These are phyloP conservation scores for Pichia membranifaciens DNA, from an alignment of 805 yeast species.

Conservation along the genomic window DNA sequence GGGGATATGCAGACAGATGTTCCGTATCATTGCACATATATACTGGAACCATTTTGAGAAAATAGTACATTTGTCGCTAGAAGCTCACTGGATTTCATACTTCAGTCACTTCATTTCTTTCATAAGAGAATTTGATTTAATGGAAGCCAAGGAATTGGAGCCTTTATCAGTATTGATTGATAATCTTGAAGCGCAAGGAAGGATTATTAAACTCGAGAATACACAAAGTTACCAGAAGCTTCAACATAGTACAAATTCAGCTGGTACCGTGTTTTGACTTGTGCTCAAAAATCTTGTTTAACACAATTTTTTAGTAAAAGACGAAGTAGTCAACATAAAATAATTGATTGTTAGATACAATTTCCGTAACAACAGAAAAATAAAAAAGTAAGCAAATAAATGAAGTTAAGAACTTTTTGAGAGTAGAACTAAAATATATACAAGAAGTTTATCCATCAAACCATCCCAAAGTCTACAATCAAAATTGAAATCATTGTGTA, in stretches of 20 bases:
- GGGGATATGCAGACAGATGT: conserved; percentile 86
- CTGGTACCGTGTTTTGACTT: not conserved
- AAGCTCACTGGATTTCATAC: conserved; percentile 97
- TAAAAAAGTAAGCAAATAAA: too few relatives aligned
- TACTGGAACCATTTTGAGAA: conserved; percentile 94
- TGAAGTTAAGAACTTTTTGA: not conserved
- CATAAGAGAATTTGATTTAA: conserved; percentile 72
- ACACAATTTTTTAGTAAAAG: too few relatives aligned
- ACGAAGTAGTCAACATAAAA: too few relatives aligned
- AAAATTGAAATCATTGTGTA: not conserved
- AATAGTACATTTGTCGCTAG: conserved; percentile 83
- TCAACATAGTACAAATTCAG: not conserved
- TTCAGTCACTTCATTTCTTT: conserved; percentile 92
- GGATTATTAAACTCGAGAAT: conserved; percentile 38
- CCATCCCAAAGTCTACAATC: conserved; percentile 5
- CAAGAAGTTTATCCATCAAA: conserved; percentile 3
- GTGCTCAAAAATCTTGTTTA: not conserved
- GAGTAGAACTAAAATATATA: conserved; percentile 2
- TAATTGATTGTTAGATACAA: too few relatives aligned
- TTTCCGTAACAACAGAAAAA: too few relatives aligned
- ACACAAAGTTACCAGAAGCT: conserved; percentile 1
- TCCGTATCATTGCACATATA: conserved; percentile 90
- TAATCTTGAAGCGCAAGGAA: conserved; percentile 79
- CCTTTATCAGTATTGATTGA: conserved; percentile 77
- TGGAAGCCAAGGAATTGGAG: conserved; percentile 72